Conservation (phyloP, 495 filamentous ascomycete species). For the Penicillium taxi region DNA sequence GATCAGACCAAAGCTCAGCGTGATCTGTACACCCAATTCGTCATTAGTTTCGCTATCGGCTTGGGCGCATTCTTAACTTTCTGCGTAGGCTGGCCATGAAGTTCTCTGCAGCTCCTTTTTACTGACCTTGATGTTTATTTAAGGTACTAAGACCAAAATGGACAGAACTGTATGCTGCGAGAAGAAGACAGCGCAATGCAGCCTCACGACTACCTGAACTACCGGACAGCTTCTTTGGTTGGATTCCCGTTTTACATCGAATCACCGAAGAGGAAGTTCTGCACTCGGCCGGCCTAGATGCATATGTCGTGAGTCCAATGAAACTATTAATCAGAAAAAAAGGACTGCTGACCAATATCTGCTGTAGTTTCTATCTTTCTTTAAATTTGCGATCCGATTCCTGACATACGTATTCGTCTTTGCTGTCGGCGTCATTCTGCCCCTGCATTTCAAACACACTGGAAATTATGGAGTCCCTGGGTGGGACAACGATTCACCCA, state of each 20-base stretch:
- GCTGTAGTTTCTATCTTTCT: conserved; percentile 77
- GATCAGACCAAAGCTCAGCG: conserved; percentile 35
- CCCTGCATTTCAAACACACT: conserved; percentile 69
- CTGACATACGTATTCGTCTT: conserved; percentile 72
- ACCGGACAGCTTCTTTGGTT: conserved; percentile 82
- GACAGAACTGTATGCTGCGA: conserved; percentile 85
- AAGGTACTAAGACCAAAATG: conserved; percentile 87
- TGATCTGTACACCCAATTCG: conserved; percentile 52
- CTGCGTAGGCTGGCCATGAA: conserved; percentile 41
- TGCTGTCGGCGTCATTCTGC: conserved; percentile 69
- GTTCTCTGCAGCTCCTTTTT: not conserved
- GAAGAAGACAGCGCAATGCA: conserved; percentile 60
- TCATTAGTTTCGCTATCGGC: conserved; percentile 50
- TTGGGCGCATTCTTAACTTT: conserved; percentile 54
- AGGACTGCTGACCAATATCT: not conserved
- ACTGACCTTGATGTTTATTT: conserved; percentile 31
- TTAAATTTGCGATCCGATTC: conserved; percentile 85
- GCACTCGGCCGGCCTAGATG: conserved; percentile 86
- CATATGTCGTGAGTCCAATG: conserved; percentile 66
- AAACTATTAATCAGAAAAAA: not conserved
- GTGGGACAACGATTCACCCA: conserved; percentile 27
- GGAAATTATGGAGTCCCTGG: conserved; percentile 38
- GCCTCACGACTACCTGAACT: conserved; percentile 74
- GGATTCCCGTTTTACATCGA: conserved; percentile 82
- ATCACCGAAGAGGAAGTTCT: conserved; percentile 87